Evolutionary conservation across 257 asterid genomes (phyloP), one percentile per base, ranked within the genome.

Genomic region (Nicotiana noctiflora): DNA sequence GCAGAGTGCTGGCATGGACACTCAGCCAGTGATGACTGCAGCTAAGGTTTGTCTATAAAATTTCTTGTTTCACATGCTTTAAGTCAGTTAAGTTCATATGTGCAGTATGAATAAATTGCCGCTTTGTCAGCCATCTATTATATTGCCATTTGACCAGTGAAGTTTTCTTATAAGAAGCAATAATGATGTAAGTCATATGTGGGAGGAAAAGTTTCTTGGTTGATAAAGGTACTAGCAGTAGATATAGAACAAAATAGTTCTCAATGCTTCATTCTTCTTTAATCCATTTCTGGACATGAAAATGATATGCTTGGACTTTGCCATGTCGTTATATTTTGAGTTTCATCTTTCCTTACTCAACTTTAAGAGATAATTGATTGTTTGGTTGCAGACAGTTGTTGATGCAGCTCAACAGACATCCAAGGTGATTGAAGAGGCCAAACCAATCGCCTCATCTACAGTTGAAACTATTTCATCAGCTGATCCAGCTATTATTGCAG

Each of bases 371-470:
- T 70, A 31, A 64, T 76, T 15, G 68, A 77, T n/a, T 21, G 63
- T 56, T 79, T 70, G 49, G 76, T 65, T 89, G 86, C 92, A 95
- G 99, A 89, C 97, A 29, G 89, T 93, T 79, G 91, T 90, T 79
- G 97, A 89, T 86, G 97, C 91, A 40, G 97, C 97, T 65, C 96
- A 95, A 81, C 98, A 89, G 83, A 93, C 98, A 46, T 88, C 93
- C 57, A 91, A 89, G 86, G 93, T 92, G 76, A 95, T 95, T 61
- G 90, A 81, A 83, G 94, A 75, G 57, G 99, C 97, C 66, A 91
- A 89, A 79, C 98, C 99, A 15, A 81, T 95, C 25, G 98, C 97
- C 79, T 83, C 93, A 80, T 89, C 99, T 77, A 93, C 97, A 37
- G 86, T 93, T 79, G 86, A 95, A 83, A 84, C 92, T 40, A 90